Base-by-base conservation (phyloP, 169 alveolate genomes). In the Theileria parva region DNA sequence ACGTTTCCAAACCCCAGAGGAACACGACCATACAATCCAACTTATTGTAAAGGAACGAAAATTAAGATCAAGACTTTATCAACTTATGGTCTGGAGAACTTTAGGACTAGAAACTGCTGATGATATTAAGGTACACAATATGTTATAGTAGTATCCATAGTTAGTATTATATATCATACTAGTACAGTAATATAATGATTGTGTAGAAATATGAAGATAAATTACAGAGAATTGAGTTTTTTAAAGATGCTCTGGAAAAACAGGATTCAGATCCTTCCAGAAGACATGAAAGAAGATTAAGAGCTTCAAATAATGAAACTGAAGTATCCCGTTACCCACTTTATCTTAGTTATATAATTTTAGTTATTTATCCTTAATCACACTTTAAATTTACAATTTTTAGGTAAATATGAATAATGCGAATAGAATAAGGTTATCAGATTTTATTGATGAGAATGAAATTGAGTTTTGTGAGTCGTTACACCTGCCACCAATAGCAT, bases 71-170 rank as follows among this genome's bases (percentile, higher is more conserved):
- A 93, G 96, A 59, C 84, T 95, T 50, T 89, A 89, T 19, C 90
- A 92, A 77, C 92, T 95, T 39, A 95, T 91, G 75, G 95, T 91
- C 68, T 95, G 98, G 98, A 92, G 91, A 60, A 88, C 96, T 11
- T 85, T 95, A 34, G 98, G 98, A 2, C 85, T 95, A 21, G 93
- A 94, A 69, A 93, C 94, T 30, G 80, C 92, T n/a, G 95, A 92
- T n/a, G 97, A 95, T 39, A 96, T 94, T 2, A 88, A 84, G 15
- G 53, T 44, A 61, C 94, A 44, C 86, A 64, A 15, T 44, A 13
- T 8, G 15, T 7, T 44, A 44, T 70, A 50, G 11, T 48, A 75
- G 23, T 21, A 23, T 32, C 0, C n/a, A 61, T 65, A 32, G 66
- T 23, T 23, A 28, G 13, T 74, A 74, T 7, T 21, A 55, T 44